Conservation (phyloP, 2,329 filamentous ascomycete genomes). For the Nemania diffusa region DNA sequence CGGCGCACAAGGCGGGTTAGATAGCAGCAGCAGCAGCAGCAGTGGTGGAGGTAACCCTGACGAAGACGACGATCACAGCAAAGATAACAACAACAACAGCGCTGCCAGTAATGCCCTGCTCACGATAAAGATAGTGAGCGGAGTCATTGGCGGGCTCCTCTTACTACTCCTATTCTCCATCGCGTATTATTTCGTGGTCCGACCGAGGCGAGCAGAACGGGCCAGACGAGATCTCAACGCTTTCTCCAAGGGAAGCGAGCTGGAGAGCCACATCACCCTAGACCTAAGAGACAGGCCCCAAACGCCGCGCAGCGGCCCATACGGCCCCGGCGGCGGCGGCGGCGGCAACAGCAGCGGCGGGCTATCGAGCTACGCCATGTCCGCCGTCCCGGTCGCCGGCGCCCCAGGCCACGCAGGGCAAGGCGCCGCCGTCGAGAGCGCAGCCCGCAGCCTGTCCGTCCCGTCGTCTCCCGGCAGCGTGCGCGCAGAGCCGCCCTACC, state of each 20-base stretch:
- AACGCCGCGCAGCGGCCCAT: background rate
- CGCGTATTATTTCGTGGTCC: slow-evolving; percentile 36
- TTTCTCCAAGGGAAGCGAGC: slow-evolving; percentile 34
- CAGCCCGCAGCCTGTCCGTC: background rate
- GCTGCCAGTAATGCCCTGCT: background rate
- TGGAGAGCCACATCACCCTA: slow-evolving; percentile 37
- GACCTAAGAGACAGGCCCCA: slow-evolving; percentile 2
- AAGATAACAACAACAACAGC: slow-evolving; percentile 2
- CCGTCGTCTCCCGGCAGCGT: background rate
- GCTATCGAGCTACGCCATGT: slow-evolving; percentile 12
- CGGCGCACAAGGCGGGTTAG: background rate
- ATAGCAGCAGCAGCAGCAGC: background rate
- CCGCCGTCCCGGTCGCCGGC: background rate
- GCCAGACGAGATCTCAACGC: background rate
- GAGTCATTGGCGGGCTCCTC: slow-evolving; percentile 37
- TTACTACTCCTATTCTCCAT: slow-evolving; percentile 27
- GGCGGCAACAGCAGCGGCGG: slow-evolving; percentile 5
- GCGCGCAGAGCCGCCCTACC: slow-evolving; percentile 1
- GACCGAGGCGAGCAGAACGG: slow-evolving; percentile 32
- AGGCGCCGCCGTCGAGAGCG: background rate
- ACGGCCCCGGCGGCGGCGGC: too few relatives aligned
- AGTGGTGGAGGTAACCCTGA: background rate
- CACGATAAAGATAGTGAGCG: slow-evolving; percentile 28
- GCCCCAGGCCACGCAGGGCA: background rate
- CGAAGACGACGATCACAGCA: background rate